These are phyloP conservation scores for Pythium sukuiense DNA, from an alignment of 352 stramenopile species.

Conservation along the genomic window DNA sequence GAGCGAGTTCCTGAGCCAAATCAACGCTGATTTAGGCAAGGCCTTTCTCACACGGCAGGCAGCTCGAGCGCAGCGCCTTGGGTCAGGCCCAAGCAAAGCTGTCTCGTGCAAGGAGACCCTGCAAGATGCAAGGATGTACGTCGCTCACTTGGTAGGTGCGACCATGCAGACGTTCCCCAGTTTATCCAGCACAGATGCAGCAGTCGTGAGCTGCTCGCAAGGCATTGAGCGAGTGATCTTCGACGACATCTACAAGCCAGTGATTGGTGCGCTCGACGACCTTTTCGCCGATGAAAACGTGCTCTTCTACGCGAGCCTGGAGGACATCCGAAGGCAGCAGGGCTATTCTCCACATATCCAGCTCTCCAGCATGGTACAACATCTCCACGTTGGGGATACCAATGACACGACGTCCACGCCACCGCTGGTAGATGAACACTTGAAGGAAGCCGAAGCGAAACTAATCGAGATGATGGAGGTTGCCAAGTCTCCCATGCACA, in stretches of 20 bases:
- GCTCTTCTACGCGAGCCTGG: constrained; percentile 48
- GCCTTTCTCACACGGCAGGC: constrained; percentile 44
- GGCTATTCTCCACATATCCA: constrained; percentile 22
- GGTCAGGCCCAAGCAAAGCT: constrained; percentile 3
- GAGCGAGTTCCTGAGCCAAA: constrained; percentile 58
- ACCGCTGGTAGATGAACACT: constrained; percentile 31
- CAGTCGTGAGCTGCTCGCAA: constrained; percentile 46
- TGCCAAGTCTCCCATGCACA: constrained; percentile 53
- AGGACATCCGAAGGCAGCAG: constrained; percentile 50
- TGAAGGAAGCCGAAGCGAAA: constrained; percentile 42
- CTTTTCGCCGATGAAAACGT: constrained; percentile 45
- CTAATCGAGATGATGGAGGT: constrained; percentile 49
- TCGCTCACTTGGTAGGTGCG: constrained; percentile 53
- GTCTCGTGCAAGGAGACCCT: constrained; percentile 39
- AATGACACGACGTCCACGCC: constrained; percentile 7
- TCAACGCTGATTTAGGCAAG: constrained; percentile 56
- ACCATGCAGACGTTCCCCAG: constrained; percentile 67
- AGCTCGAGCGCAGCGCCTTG: constrained; percentile 27
- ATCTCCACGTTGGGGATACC: constrained; percentile 3
- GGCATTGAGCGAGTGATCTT: constrained; percentile 67
- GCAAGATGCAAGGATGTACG: constrained; percentile 70
- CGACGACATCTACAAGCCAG: constrained; percentile 60
- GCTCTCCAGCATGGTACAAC: constrained; percentile 7
- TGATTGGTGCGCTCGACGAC: constrained; percentile 54
- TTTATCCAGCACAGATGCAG: constrained; percentile 48